Evolutionary conservation across 2,329 filamentous ascomycete genomes (phyloP).

Genomic region (Alternaria rosae): DNA sequence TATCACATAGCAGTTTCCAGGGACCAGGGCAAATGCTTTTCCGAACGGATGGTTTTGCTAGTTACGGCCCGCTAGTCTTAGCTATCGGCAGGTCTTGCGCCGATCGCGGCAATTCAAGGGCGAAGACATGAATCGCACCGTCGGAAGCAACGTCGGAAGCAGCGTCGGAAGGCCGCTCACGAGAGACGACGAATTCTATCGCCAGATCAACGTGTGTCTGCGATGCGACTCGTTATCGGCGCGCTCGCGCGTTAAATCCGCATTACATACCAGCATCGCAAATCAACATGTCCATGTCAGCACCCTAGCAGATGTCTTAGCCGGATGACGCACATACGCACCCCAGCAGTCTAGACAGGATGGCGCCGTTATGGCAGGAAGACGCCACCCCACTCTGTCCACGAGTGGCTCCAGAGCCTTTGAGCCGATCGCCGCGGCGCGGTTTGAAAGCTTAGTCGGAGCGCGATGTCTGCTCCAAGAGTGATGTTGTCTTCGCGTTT

Average conservation of each 20-base stretch:
- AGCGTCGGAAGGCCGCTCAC: background rate
- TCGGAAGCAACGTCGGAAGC: background rate
- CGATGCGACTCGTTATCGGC: background rate
- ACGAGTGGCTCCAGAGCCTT: background rate
- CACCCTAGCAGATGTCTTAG: background rate
- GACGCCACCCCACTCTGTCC: constrained; percentile 11
- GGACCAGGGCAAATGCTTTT: background rate
- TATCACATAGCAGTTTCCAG: background rate
- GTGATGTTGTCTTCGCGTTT: too few relatives aligned
- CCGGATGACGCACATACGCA: constrained; percentile 14
- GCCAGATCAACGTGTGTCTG: background rate
- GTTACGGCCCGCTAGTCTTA: background rate
- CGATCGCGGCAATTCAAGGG: constrained; percentile 8
- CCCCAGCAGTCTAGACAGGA: background rate
- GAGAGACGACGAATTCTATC: background rate
- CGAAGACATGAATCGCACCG: background rate
- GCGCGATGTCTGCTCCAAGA: background rate
- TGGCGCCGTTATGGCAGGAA: constrained; percentile 3
- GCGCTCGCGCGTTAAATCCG: background rate
- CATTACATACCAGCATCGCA: background rate
- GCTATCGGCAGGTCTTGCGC: background rate
- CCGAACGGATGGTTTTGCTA: background rate
- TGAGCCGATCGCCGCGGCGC: background rate
- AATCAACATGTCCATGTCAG: background rate
- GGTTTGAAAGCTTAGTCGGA: background rate